Evolutionary conservation across 805 yeast species (phyloP), one percentile per base, ranked within the genome.

Genomic region (Candida sakaeoensis): DNA sequence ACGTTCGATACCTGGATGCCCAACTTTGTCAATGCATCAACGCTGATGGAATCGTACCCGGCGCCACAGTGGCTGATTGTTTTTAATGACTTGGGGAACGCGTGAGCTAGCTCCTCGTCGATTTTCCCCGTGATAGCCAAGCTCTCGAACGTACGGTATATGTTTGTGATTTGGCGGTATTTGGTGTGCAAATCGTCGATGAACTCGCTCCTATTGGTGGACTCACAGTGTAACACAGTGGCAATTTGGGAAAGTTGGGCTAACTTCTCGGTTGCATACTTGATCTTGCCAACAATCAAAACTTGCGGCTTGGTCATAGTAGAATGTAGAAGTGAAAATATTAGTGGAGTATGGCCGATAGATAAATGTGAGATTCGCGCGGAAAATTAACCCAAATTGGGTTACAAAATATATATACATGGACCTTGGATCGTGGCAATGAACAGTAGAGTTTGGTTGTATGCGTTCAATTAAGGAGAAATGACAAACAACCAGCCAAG

Each of bases 11-110:
- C 69, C 56, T 80, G 87, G 45, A 83, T 77, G 18, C 70, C 68
- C 28, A 70, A 64, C 18, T 63, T 67, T 4, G 71, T 63, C 44
- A 80, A 72, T 13, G 77, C 72, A 16, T 63, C 65, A 3, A 75
- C 72, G 45, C 80, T 85, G 31, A 82, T 65, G 57, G 82, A 86
- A 54, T 83, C 90, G 58, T 83, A 83, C 3, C 85, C 89, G 0
- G 90, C 90, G 41, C 90, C 90, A 45, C 72, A 63, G 56, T 81
- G 86, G 43, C 77, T 65, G 8, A 83, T 63, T 12, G 75, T 63
- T 44, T 70, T 68, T 5, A 82, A 67, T 0, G 78, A 56, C 2
- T 58, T 40, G 3, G 90, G 90, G 41, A 83, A 64, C 16, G 69
- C 68, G 5, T 59, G 48, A 16, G 77, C 70, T 45, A 83, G 53